These are phyloP conservation scores for Boletus rubescentipes DNA, from an alignment of 768 basidiomycete genomes.

Conservation along the genomic window DNA sequence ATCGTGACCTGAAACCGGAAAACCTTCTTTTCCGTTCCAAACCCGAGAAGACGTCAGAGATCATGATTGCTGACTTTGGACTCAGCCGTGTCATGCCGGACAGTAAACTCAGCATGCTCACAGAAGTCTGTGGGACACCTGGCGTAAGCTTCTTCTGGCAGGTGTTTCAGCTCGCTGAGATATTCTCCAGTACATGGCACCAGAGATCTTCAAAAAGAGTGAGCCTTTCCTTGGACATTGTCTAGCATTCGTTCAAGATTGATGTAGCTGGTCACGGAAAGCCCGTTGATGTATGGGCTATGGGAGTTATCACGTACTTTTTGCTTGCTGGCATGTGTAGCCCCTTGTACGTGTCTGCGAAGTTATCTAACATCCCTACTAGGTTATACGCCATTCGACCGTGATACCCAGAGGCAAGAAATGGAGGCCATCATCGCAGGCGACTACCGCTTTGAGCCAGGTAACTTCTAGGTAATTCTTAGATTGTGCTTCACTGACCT, in stretches of 20 bases:
- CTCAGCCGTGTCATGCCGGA: conserved; percentile 89
- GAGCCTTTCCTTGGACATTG: conserved; percentile 22
- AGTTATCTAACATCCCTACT: conserved; percentile 16
- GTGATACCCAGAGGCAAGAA: conserved; percentile 83
- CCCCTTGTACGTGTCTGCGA: background rate
- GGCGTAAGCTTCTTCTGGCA: conserved; percentile 50
- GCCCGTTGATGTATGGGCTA: conserved; percentile 96
- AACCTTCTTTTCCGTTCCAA: conserved; percentile 92
- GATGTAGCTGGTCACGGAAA: conserved; percentile 81
- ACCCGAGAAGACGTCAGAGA: conserved; percentile 81
- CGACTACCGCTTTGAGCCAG: conserved; percentile 89
- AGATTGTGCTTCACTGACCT: background rate
- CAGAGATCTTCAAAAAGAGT: conserved; percentile 95
- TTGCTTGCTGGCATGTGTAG: conserved; percentile 59
- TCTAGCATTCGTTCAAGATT: background rate
- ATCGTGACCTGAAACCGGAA: conserved; percentile 96
- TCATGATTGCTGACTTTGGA: conserved; percentile 98
- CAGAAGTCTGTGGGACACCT: conserved; percentile 95
- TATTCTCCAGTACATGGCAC: conserved; percentile 77
- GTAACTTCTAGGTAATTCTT: conserved; percentile 18
- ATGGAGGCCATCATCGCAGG: conserved; percentile 95
- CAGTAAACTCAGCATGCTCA: conserved; percentile 81
- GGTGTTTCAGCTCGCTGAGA: conserved; percentile 4
- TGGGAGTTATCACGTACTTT: conserved; percentile 99
- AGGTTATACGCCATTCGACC: conserved; percentile 96